Percentiles rank a stretch among this genome's conserved stretches.
Evolutionary conservation across 768 basidiomycete species (phyloP).

Genomic region (Boletus rufocinnamomeus): DNA sequence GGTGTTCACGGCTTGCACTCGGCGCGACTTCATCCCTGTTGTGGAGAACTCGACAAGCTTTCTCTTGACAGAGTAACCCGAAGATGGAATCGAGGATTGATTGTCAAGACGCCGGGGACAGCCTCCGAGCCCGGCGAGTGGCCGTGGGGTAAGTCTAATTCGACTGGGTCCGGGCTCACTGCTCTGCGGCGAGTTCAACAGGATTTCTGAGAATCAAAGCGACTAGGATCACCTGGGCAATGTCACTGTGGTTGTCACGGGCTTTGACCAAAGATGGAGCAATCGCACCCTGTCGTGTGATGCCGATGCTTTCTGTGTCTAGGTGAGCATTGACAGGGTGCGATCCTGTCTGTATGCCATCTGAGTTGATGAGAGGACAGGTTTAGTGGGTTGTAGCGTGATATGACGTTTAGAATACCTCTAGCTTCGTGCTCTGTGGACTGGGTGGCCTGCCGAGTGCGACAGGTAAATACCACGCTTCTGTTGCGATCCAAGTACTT

Average conservation of each 20-base stretch:
- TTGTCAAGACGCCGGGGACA: background rate
- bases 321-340: background rate
- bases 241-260: background rate
- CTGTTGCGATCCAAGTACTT: constrained; percentile 3
- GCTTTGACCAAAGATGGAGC: background rate
- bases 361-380: constrained; percentile 3
- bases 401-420: constrained; percentile 5
- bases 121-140: background rate
- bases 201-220: background rate
- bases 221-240: constrained; percentile 13
- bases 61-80: background rate
- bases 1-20: background rate
- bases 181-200: constrained; percentile 17
- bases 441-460: background rate
- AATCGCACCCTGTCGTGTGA: background rate
- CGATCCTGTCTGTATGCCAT: background rate
- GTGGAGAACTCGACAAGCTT: background rate
- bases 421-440: background rate
- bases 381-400: background rate
- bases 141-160: background rate
- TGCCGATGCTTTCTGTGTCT: background rate
- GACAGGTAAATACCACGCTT: constrained; percentile 15
- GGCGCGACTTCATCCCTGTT: background rate
- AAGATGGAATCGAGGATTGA: background rate
- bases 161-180: constrained; percentile 9